phyloP scores from a whole-genome alignment of 2,329 filamentous ascomycete genomes.

The Ophiosphaerella narmari region DNA sequence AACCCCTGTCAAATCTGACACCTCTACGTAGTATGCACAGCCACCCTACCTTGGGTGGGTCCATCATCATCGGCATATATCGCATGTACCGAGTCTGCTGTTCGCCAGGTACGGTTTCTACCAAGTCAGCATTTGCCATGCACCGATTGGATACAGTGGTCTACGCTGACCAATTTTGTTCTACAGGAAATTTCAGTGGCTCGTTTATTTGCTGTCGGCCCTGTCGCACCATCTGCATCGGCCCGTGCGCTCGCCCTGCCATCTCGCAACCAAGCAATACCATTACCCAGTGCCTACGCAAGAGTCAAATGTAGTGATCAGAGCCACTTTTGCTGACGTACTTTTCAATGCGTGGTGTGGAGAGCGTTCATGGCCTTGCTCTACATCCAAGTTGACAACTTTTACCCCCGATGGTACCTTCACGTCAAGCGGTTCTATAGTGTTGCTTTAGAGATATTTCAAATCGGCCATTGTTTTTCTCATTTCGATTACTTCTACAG shows the following conservation, averaged over 20 bases:
- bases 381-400: too few relatives aligned
- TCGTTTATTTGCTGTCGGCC: slow-evolving; percentile 12
- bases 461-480: too few relatives aligned
- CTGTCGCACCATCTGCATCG: slow-evolving; percentile 23
- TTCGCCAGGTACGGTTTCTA: not conserved
- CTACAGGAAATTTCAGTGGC: slow-evolving; percentile 29
- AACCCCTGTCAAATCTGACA: too few relatives aligned
- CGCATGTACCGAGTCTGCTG: slow-evolving; percentile 4
- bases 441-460: too few relatives aligned
- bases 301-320: not conserved
- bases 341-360: too few relatives aligned
- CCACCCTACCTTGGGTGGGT: not conserved
- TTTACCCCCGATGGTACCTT: too few relatives aligned
- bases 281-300: not conserved
- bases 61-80: not conserved
- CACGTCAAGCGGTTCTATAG: too few relatives aligned
- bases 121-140: too few relatives aligned
- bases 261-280: slow-evolving; percentile 15
- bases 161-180: not conserved
- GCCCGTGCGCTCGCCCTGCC: slow-evolving; percentile 30
- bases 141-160: not conserved
- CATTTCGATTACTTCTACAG: too few relatives aligned
- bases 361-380: too few relatives aligned
- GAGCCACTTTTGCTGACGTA: not conserved
- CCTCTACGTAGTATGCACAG: not conserved